phyloP scores from a whole-genome alignment of 2,329 filamentous ascomycete species.

The Thielaviopsis punctulata region DNA sequence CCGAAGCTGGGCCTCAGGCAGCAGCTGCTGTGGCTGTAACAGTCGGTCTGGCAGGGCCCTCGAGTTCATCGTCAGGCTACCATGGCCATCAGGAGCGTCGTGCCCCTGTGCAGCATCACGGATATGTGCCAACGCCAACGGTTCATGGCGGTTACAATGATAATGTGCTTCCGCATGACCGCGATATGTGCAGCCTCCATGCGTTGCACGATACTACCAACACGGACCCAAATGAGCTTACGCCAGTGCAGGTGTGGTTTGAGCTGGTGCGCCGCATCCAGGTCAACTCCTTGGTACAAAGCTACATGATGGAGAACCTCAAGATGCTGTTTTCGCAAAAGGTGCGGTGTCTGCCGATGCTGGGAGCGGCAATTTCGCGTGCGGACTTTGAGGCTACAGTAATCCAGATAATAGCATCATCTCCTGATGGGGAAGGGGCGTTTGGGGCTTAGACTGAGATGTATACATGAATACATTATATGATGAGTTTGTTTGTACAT shows the following conservation, averaged over 20 bases:
- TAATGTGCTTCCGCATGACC: not conserved
- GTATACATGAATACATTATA: no score
- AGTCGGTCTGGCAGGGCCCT: not conserved
- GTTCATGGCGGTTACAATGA: not conserved
- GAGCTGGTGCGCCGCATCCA: constrained; percentile 24
- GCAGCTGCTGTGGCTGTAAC: not conserved
- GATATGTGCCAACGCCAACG: not conserved
- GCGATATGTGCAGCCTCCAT: constrained; percentile 1
- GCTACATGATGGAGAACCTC: not conserved
- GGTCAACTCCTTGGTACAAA: not conserved
- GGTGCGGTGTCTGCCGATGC: not conserved
- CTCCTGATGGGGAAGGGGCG: no score
- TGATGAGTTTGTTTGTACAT: no score
- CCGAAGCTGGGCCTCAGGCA: not conserved
- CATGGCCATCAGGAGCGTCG: not conserved
- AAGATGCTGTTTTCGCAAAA: not conserved
- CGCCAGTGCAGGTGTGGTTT: constrained; percentile 38
- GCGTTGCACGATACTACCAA: not conserved
- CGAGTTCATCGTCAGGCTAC: not conserved
- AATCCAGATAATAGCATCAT: not conserved
- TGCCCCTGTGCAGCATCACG: not conserved
- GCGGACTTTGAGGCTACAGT: not conserved
- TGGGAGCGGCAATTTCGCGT: not conserved
- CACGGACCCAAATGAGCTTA: constrained; percentile 21
- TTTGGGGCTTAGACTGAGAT: no score